These are phyloP conservation scores for Pythium folliculosum DNA, from an alignment of 352 stramenopile genomes.

Conservation along the genomic window DNA sequence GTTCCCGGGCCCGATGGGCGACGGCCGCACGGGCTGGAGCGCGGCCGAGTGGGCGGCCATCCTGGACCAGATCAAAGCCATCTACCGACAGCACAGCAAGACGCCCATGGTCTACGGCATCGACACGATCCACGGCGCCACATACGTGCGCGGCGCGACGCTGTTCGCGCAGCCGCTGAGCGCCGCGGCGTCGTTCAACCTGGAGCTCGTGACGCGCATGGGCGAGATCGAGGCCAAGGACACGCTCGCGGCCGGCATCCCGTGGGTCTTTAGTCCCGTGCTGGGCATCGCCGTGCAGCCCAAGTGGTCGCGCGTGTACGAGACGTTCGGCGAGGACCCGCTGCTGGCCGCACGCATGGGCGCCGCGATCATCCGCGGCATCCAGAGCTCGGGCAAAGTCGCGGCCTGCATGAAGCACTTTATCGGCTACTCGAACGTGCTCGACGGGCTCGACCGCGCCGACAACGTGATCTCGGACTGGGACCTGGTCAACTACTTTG, in stretches of 20 bases:
- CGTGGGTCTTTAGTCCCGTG: constrained; percentile 92
- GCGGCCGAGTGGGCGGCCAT: constrained; percentile 64
- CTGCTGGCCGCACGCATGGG: constrained; percentile 71
- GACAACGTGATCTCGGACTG: constrained; percentile 70
- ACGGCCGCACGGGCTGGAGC: constrained; percentile 62
- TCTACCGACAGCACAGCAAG: constrained; percentile 58
- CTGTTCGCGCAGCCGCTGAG: constrained; percentile 89
- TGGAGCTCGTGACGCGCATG: constrained; percentile 63
- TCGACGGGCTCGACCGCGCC: constrained; percentile 66
- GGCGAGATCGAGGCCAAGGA: constrained; percentile 82
- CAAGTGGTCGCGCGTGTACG: constrained; percentile 89
- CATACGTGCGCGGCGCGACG: constrained; percentile 82
- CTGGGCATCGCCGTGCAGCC: constrained; percentile 81
- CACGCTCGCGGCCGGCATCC: constrained; percentile 84
- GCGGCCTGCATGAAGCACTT: constrained; percentile 91
- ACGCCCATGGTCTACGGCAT: constrained; percentile 86
- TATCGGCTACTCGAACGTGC: constrained; percentile 79
- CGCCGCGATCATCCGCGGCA: constrained; percentile 66
- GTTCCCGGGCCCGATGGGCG: constrained; percentile 46
- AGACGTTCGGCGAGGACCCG: constrained; percentile 94
- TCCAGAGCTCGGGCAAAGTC: constrained; percentile 67
- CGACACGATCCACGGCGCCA: constrained; percentile 91
- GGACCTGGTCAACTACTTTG: constrained; percentile 74
- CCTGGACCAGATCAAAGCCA: constrained; percentile 71
- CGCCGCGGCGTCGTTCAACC: constrained; percentile 89